A percentile compares a stretch with the other conserved stretches of the same genome.
Evolutionary conservation across 129 eudicot genomes (phyloP).

Genomic region (Sambucus nigra): DNA sequence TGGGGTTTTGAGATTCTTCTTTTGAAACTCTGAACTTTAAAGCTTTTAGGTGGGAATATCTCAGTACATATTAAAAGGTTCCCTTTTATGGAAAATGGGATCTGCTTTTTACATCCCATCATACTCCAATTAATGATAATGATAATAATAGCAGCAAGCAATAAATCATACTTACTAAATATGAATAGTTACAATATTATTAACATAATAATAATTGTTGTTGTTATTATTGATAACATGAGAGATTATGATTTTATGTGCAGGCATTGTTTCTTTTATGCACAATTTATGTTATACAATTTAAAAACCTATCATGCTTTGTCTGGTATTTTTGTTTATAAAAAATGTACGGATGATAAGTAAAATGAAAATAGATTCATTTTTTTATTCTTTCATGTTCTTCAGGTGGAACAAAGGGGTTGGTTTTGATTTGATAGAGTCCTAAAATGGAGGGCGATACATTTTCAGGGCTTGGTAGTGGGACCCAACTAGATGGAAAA

Average conservation of each 20-base stretch:
- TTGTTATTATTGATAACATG: conserved; percentile 1
- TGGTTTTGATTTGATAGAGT: conserved; percentile 21
- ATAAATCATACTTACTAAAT: conserved; percentile 10
- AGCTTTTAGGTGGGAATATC: conserved; percentile 46
- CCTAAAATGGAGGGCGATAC: conserved; percentile 53
- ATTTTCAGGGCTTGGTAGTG: conserved; percentile 39
- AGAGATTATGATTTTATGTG: conserved; percentile 51
- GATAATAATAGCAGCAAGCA: conserved; percentile 13
- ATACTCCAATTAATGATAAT: conserved; percentile 25
- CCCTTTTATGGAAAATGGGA: conserved; percentile 63
- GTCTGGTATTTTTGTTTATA: conserved; percentile 30
- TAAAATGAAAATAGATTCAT: conserved; percentile 4
- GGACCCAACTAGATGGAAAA: conserved; percentile 57
- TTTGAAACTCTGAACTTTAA: conserved; percentile 41
- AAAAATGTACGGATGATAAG: conserved; percentile 23
- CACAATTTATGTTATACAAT: conserved; percentile 28
- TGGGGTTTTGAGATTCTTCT: conserved; percentile 48
- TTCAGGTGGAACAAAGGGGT: conserved; percentile 22
- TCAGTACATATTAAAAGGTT: conserved; percentile 42
- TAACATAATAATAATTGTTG: background rate
- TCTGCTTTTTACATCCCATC: conserved; percentile 65
- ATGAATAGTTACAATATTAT: conserved; percentile 5
- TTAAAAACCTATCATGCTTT: conserved; percentile 37
- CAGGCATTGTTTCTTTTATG: conserved; percentile 55
- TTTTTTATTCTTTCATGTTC: background rate